A percentile compares a stretch with the other conserved stretches of the same genome.
These are phyloP conservation scores for Mimosa bimucronata DNA, from an alignment of 306 rosid species.

Conservation along the genomic window DNA sequence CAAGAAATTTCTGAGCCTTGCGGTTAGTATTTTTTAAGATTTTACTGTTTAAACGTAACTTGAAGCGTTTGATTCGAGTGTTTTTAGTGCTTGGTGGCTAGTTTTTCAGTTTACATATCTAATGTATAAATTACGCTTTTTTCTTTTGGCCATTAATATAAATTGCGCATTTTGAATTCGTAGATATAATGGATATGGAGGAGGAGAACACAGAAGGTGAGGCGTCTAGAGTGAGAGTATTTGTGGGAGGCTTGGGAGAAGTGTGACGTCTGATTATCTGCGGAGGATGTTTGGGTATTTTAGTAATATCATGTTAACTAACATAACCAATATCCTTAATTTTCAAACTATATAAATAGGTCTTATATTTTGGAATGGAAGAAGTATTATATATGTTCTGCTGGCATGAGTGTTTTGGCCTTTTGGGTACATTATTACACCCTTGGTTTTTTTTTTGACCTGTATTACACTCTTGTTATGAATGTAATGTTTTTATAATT, in stretches of 20 bases:
- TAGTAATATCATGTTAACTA: too few relatives aligned
- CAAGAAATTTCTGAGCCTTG: neutral
- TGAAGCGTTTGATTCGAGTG: neutral
- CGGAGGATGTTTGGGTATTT: slow-evolving; percentile 46
- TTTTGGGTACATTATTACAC: too few relatives aligned
- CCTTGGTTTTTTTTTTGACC: too few relatives aligned
- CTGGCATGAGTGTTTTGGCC: neutral
- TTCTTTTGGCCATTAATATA: too few relatives aligned
- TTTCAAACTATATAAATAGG: too few relatives aligned
- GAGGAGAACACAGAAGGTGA: slow-evolving; percentile 9
- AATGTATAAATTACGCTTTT: neutral
- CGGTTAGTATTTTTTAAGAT: neutral
- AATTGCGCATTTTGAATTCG: neutral
- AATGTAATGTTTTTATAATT: neutral
- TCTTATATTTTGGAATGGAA: too few relatives aligned
- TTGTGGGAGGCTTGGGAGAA: slow-evolving; percentile 78
- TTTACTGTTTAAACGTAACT: neutral
- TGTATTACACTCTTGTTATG: neutral
- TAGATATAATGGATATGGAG: slow-evolving; percentile 24
- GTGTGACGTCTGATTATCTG: slow-evolving; percentile 60
- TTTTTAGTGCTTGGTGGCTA: neutral
- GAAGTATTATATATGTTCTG: too few relatives aligned
- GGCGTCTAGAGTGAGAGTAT: slow-evolving; percentile 45
- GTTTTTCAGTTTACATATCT: neutral
- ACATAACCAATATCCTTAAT: too few relatives aligned